Evolutionary conservation across 2,329 filamentous ascomycete species (phyloP).

Genomic region (Allantophomopsis cytisporea): DNA sequence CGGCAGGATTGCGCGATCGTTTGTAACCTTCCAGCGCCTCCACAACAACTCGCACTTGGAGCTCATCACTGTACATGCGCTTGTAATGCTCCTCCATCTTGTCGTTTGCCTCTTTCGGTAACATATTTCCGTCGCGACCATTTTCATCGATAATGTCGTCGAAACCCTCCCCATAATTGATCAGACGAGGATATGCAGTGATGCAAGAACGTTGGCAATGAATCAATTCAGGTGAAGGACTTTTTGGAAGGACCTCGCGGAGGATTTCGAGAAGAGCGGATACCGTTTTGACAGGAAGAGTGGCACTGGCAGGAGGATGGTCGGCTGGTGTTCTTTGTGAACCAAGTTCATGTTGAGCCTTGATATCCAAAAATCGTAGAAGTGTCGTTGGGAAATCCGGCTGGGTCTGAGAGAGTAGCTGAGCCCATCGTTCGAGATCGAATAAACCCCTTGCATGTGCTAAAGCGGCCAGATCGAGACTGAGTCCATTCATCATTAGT

Average conservation of each 20-base stretch:
- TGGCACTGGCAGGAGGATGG: constrained; percentile 48
- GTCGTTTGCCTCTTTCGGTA: constrained; percentile 66
- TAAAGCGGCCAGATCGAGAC: constrained; percentile 73
- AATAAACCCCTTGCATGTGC: constrained; percentile 72
- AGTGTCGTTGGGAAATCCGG: constrained; percentile 58
- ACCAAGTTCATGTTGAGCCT: constrained; percentile 67
- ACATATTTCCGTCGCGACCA: constrained; percentile 64
- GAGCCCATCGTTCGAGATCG: constrained; percentile 71
- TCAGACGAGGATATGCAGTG: constrained; percentile 81
- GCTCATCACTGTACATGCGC: constrained; percentile 89
- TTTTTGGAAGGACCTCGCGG: constrained; percentile 51
- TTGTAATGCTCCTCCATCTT: constrained; percentile 98
- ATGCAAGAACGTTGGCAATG: constrained; percentile 78
- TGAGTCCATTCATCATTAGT: constrained; percentile 52
- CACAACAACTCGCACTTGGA: constrained; percentile 76
- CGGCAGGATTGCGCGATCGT: constrained; percentile 65
- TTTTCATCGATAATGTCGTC: constrained; percentile 86
- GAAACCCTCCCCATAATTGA: constrained; percentile 90
- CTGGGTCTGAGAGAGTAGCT: constrained; percentile 51
- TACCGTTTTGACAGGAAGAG: constrained; percentile 75
- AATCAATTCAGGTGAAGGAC: constrained; percentile 55
- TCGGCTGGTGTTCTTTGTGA: constrained; percentile 58
- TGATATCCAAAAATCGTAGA: constrained; percentile 70
- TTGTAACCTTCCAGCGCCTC: constrained; percentile 79
- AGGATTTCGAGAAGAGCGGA: constrained; percentile 68